Base-by-base conservation (phyloP, 2,329 filamentous ascomycete species). In the Beauveria australis region DNA sequence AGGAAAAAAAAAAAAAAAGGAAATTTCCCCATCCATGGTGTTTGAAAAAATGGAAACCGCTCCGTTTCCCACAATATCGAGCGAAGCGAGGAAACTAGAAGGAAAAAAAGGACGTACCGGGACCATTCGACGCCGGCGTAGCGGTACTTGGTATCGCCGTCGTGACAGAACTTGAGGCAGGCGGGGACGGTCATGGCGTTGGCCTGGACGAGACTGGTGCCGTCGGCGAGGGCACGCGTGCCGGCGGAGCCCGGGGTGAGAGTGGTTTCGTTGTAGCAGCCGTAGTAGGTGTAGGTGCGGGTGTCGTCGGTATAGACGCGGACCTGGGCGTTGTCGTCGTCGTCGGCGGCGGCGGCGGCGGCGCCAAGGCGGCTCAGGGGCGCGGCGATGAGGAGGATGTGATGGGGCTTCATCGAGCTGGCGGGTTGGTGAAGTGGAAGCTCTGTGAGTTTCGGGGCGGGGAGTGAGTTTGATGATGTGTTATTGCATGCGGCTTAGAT, bases 211-310 rank as follows among this genome's bases (percentile, higher is more conserved):
- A 75, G 69, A 64, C 74, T 74, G 52, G 67, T 68, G 52, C 78
- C 78, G 51, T 73, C 76, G 22, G 70, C 65, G 5, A 86, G 73
- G 18, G 82, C 80, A 75, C 80, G 66, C 75, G 76, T 53, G 52
- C 73, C 72, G 30, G 73, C 73, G 5, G 79, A 75, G 62, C 71
- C 70, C 16, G 70, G 63, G 16, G 80, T 67, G 44, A 73, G 72
- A n/a, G 75, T 78, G 2, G 82, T 84, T 67, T 86, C 83, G 65
- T 83, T 82, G 72, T 73, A 85, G 73, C 83, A 86, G 60, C 83
- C 83, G n/a, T 71, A 68, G 70, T 85, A 85, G 18, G 59, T 63
- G 71, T 83, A 85, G 49, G 66, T 68, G 33, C 66, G 63, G 6
- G 72, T 71, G 44, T 66, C 67, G 53, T 68, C 69, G 56, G n/a